Evolutionary conservation across 2,329 filamentous ascomycete species (phyloP), one percentile per base, ranked within the genome.

Genomic region (Hypoxylon sp.): DNA sequence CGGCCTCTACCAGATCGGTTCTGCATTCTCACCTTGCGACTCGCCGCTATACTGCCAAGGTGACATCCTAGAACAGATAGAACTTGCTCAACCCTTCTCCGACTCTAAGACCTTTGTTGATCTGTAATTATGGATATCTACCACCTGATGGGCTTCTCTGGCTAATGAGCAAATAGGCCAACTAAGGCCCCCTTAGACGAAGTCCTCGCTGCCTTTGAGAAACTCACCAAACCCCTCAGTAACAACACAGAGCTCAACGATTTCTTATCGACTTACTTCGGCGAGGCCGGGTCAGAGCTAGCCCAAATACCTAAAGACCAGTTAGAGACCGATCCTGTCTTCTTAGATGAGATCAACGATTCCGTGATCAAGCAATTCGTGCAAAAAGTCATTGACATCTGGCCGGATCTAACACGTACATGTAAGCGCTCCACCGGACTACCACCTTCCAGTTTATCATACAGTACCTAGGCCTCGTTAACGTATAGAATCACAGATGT

Each of bases 51-150:
- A 88, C 69, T 89, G 86, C 65, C 77, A 84, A 57, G 86, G 86
- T 36, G 81, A 86, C 0, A 75, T 88, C 8, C 75, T 89, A 2
- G 75, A 78, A 52, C 75, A 82, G 55, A 79, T 89, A 36, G 78
- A 88, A 71, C 73, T 88, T 7, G 85, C 85, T 2, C 74, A 73
- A 16, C 84, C 84, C 0, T 88, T 88, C 59, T 70, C 74, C 9
- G 86, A 88, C 70, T 88, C 84, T 52, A 89, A 88, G 75, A 87
- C 84, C 1, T 88, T 87, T 65, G 86, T 88, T 31, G 86, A 89
- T 65, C 83, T 87, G 81, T 83, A 72, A 71, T 75, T 70, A 16
- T 43, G 2, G n/a, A 32, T 12, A 7, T 27, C 29, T 17, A 23
- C 19, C 5, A 5, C 5, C 11, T 8, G 35, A 42, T 11, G 0